Evolutionary conservation across 2,329 filamentous ascomycete genomes (phyloP), one percentile per base, ranked within the genome.

Genomic region (Daldinia sp.): DNA sequence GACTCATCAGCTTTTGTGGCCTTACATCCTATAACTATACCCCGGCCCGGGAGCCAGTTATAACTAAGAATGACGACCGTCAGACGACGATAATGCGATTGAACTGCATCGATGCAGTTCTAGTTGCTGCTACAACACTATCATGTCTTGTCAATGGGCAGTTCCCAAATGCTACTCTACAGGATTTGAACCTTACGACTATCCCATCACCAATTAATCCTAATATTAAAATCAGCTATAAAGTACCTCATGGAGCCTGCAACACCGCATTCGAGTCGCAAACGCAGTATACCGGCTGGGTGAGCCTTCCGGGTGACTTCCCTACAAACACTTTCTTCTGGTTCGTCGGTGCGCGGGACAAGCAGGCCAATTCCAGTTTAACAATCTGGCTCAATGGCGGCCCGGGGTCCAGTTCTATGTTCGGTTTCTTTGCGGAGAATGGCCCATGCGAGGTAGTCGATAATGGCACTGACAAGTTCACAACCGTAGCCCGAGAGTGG

Each of bases 231-330:
- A 87, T 93, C 75, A 86, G 87, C 62, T 93, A 91, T 83, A 92
- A 90, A 75, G 81, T 84, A 39, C 84, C 87, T 4, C 78, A 82
- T 6, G 88, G 87, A 51, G 89, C 86, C 12, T 93, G 91, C 78
- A 85, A 82, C 53, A 92, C 91, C 1, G 87, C 86, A 6, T 92
- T 91, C 74, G 76, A 83, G 50, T 83, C 82, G 0, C 91, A 93
- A 78, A 86, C 89, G 77, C 91, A 93, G 77, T 92, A 90, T 75
- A 88, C 89, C 3, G 91, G 91, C 74, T 92, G 91, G 85, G 87
- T 93, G 63, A 85, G 81, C 60, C 79, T 92, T 4, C 88, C 89
- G 4, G 89, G 83, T 50, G 78, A 81, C 30, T 87, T 83, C 71
- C 79, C 83, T 18, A 85, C 85, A 48, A 87, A 84, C 71, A 72